Percentiles rank a stretch among this genome's conserved stretches.
These are phyloP conservation scores for Asterella californica DNA, from an alignment of 225 moss, liverwort and hornwort species.

Conservation along the genomic window DNA sequence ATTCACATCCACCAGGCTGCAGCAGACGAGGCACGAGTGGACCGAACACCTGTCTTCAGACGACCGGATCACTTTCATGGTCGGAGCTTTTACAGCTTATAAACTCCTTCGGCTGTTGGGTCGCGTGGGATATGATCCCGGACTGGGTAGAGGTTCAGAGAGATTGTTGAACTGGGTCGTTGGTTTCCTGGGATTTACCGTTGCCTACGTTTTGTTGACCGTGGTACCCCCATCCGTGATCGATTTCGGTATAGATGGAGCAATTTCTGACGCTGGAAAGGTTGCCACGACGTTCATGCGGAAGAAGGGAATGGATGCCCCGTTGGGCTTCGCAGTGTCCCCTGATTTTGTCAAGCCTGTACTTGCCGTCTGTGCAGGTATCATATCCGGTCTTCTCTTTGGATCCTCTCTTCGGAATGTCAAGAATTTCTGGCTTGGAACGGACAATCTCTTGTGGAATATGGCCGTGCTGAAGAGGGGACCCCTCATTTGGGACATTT, in stretches of 20 bases:
- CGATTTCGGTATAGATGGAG: conserved; percentile 39
- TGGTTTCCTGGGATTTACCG: conserved; percentile 22
- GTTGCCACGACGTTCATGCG: conserved; percentile 22
- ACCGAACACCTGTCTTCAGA: conserved; percentile 21
- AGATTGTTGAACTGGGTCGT: conserved; percentile 21
- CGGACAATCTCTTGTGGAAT: conserved; percentile 29
- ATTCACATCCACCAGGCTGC: background rate
- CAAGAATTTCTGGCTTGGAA: conserved; percentile 36
- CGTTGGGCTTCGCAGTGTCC: conserved; percentile 14
- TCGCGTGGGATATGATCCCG: conserved; percentile 28
- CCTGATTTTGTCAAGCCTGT: conserved; percentile 22
- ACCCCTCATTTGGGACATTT: conserved; percentile 5
- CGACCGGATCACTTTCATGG: conserved; percentile 36
- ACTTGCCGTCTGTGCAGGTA: conserved; percentile 15
- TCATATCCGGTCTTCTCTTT: conserved; percentile 27
- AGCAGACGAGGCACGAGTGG: conserved; percentile 21
- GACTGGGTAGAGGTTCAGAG: conserved; percentile 25
- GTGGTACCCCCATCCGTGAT: conserved; percentile 15
- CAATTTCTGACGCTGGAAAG: conserved; percentile 20
- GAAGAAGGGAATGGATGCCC: conserved; percentile 24
- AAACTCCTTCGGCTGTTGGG: conserved; percentile 31
- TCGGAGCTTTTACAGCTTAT: conserved; percentile 21
- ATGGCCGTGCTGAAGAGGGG: conserved; percentile 27
- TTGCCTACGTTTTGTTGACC: conserved; percentile 17
- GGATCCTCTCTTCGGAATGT: conserved; percentile 26